These are phyloP conservation scores for Xanthoconium stramineum DNA, from an alignment of 768 basidiomycete species.

Conservation along the genomic window DNA sequence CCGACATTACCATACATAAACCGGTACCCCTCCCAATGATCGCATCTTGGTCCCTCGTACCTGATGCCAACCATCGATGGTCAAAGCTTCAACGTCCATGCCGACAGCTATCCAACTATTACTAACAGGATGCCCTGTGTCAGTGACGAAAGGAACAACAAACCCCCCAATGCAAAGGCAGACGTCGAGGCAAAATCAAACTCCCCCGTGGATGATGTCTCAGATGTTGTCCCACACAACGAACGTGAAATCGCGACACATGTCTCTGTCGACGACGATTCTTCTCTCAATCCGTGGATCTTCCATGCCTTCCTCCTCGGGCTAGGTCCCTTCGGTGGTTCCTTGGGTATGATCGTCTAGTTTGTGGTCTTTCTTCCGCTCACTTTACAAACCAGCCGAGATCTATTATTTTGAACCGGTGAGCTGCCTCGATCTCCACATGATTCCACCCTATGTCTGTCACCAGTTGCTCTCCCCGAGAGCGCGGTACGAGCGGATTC, in stretches of 20 bases:
- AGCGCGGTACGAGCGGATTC: slow-evolving; percentile 38
- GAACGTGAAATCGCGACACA: slow-evolving; percentile 1
- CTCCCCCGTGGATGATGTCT: neutral
- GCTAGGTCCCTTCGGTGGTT: slow-evolving; percentile 50
- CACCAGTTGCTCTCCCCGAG: slow-evolving; percentile 33
- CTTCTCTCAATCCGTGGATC: slow-evolving; percentile 16
- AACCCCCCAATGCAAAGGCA: neutral
- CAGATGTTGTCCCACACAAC: neutral
- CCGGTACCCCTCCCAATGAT: too few relatives aligned
- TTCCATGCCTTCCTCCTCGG: slow-evolving; percentile 46
- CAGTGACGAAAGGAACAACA: neutral
- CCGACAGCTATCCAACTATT: neutral
- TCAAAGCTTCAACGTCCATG: too few relatives aligned
- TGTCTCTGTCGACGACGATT: neutral
- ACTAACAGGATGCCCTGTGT: too few relatives aligned
- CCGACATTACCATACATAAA: too few relatives aligned
- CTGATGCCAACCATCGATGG: neutral
- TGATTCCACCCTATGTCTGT: slow-evolving; percentile 17
- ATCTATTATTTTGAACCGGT: slow-evolving; percentile 64
- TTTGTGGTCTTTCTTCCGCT: neutral
- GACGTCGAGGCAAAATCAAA: neutral
- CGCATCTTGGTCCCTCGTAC: neutral
- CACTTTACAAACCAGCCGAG: slow-evolving; percentile 36
- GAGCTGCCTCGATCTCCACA: neutral
- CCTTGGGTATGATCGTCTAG: slow-evolving; percentile 37